Evolutionary conservation across 768 basidiomycete species (phyloP).

Genomic region (Terana coerulea): DNA sequence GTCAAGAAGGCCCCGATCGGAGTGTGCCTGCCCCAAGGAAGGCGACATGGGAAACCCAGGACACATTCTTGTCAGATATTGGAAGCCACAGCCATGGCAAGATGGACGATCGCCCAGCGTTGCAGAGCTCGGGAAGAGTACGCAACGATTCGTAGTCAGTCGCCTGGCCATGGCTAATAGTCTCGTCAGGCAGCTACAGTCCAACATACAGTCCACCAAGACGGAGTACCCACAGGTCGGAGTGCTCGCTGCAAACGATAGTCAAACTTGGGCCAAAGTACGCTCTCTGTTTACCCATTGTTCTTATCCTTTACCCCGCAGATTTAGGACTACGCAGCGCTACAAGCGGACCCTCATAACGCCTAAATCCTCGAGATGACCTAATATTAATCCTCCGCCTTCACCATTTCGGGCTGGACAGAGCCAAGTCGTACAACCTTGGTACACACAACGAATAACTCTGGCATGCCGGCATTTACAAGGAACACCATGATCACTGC

Average conservation of each 20-base stretch:
- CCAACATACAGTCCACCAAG: constrained; percentile 64
- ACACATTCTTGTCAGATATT: constrained; percentile 79
- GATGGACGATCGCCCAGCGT: constrained; percentile 60
- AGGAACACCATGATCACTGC: constrained; percentile 24
- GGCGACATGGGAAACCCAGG: constrained; percentile 60
- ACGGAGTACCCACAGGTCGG: constrained; percentile 72
- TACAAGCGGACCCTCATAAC: constrained; percentile 63
- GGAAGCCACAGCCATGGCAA: constrained; percentile 66
- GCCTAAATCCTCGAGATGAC: constrained; percentile 63
- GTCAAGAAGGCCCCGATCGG: constrained; percentile 72
- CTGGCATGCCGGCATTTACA: constrained; percentile 71
- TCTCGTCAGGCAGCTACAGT: constrained; percentile 55
- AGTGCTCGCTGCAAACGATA: constrained; percentile 70
- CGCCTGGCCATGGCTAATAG: no score
- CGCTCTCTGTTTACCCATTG: no score
- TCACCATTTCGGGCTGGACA: constrained; percentile 79
- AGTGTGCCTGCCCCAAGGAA: constrained; percentile 37
- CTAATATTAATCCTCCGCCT: constrained; percentile 84
- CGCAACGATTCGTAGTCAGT: no score
- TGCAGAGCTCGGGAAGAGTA: constrained; percentile 62
- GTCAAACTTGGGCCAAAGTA: constrained; percentile 90
- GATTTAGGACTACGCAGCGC: constrained; percentile 56
- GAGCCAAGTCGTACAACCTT: constrained; percentile 46
- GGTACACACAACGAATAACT: constrained; percentile 63
- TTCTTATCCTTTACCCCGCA: no score